phyloP scores from a whole-genome alignment of 163 green algal genomes.

The Trebouxiophyceae sp. region DNA sequence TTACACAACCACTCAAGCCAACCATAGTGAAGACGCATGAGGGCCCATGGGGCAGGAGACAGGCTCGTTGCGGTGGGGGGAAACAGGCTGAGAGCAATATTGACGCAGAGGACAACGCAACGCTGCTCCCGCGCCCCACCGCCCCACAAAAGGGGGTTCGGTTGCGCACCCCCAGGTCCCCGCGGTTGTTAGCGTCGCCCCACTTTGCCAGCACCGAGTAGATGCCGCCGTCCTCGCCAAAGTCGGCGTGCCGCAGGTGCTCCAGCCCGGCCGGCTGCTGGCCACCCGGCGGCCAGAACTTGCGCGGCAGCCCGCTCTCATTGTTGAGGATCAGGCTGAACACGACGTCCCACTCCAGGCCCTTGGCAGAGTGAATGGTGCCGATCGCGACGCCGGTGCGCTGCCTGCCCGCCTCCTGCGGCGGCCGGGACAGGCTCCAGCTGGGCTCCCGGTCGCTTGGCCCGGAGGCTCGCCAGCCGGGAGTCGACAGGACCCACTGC shows the following conservation, averaged over 20 bases:
- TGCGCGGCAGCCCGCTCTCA: background rate
- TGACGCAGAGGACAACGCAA: too few relatives aligned
- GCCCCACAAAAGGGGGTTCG: background rate
- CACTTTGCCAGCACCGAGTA: background rate
- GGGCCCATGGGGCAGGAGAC: too few relatives aligned
- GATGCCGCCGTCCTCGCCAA: background rate
- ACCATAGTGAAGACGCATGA: too few relatives aligned
- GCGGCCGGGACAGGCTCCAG: too few relatives aligned
- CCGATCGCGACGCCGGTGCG: slow-evolving; percentile 19
- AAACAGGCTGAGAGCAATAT: too few relatives aligned
- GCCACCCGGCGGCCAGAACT: background rate
- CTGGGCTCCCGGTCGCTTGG: too few relatives aligned
- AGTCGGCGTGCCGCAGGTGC: background rate
- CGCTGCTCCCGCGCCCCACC: background rate
- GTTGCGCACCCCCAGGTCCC: background rate
- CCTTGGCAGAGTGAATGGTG: slow-evolving; percentile 45
- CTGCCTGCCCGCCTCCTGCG: too few relatives aligned
- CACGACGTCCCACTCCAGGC: slow-evolving; percentile 32
- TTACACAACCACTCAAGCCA: too few relatives aligned
- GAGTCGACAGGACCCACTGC: too few relatives aligned
- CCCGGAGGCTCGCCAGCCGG: too few relatives aligned
- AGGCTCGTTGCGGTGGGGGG: too few relatives aligned
- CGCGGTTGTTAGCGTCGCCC: background rate
- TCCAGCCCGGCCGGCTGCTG: background rate
- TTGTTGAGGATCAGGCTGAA: background rate